phyloP scores from a whole-genome alignment of 352 stramenopile species.

The Pythium rishiriense region DNA sequence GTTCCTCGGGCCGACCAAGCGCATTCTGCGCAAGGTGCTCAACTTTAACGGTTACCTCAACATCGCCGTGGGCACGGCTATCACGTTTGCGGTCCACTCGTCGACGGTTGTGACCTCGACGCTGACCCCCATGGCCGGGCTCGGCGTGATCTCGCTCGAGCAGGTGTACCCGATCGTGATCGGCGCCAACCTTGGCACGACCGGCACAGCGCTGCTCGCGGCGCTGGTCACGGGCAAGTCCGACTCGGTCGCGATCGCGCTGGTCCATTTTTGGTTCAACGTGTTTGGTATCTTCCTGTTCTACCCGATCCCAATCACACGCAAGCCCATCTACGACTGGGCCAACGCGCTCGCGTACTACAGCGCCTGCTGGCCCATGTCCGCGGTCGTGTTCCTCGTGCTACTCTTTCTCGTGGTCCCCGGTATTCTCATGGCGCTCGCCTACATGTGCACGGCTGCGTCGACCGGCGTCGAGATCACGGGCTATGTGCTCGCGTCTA shows the following conservation, averaged over 20 bases:
- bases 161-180: conserved; percentile 73
- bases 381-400: conserved; percentile 20
- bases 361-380: conserved; percentile 23
- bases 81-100: conserved; percentile 79
- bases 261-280: conserved; percentile 85
- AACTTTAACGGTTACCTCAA: conserved; percentile 68
- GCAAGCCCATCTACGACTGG: conserved; percentile 46
- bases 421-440: conserved; percentile 14
- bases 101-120: conserved; percentile 74
- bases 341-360: conserved; percentile 40
- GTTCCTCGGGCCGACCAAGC: conserved; percentile 55
- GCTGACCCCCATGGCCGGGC: conserved; percentile 61
- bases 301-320: conserved; percentile 75
- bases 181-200: conserved; percentile 83
- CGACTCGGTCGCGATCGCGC: conserved; percentile 63
- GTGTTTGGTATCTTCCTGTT: conserved; percentile 72
- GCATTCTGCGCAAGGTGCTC: conserved; percentile 70
- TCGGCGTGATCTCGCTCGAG: conserved; percentile 71
- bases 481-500: conserved; percentile 16
- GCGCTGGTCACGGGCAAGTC: conserved; percentile 55
- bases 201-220: conserved; percentile 63
- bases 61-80: conserved; percentile 55
- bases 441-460: conserved; percentile 25
- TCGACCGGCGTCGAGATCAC: conserved; percentile 7
- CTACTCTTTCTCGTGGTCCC: conserved; percentile 20